Conservation (phyloP, 805 yeast genomes). For the Hemisphaericaspora nanyangensis region DNA sequence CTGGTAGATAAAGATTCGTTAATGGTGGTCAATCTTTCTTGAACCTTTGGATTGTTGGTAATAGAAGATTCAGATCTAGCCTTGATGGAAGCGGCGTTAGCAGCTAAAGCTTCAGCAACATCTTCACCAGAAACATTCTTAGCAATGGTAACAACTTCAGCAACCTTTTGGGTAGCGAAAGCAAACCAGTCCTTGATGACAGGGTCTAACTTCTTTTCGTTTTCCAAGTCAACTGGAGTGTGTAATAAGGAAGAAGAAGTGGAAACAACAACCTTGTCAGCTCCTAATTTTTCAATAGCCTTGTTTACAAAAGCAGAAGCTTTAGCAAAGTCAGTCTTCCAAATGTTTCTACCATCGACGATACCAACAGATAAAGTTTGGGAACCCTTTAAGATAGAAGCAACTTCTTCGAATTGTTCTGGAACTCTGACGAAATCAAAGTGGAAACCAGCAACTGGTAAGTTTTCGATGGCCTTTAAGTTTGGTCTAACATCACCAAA, state of each 20-base stretch:
- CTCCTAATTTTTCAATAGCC: constrained; percentile 83
- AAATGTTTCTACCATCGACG: constrained; percentile 98
- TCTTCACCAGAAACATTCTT: constrained; percentile 81
- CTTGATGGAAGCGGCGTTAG: constrained; percentile 81
- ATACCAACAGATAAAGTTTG: constrained; percentile 94
- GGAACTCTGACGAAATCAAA: constrained; percentile 95
- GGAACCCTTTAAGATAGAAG: constrained; percentile 56
- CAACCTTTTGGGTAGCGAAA: constrained; percentile 94
- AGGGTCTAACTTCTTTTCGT: constrained; percentile 86
- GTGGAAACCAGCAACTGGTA: constrained; percentile 95
- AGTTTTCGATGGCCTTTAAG: constrained; percentile 79
- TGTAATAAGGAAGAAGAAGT: constrained; percentile 89
- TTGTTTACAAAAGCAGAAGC: constrained; percentile 78
- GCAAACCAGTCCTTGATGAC: constrained; percentile 97
- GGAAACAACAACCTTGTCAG: constrained; percentile 82
- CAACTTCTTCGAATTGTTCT: constrained; percentile 87
- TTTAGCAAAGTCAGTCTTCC: constrained; percentile 94
- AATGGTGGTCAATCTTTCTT: constrained; percentile 76
- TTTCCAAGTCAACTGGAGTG: constrained; percentile 94
- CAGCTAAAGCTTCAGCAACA: constrained; percentile 72
- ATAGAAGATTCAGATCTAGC: constrained; percentile 83
- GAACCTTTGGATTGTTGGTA: constrained; percentile 90
- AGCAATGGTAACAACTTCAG: constrained; percentile 87
- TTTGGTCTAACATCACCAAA: constrained; percentile 99
- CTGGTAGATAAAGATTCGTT: constrained; percentile 78